phyloP scores from a whole-genome alignment of 164 flowering plant species.

The Stephania yunnanensis region DNA sequence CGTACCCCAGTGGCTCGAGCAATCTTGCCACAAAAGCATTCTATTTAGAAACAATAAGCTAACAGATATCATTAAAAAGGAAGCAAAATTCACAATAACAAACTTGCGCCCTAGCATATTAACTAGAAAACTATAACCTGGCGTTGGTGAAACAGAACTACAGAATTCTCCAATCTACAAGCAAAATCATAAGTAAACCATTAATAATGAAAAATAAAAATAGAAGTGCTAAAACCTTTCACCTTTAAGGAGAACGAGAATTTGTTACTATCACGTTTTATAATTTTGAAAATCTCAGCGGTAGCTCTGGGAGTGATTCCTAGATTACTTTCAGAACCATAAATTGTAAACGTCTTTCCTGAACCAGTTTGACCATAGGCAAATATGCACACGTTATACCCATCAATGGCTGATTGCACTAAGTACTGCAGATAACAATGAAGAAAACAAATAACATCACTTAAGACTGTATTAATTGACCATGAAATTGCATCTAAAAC shows the following conservation, averaged over 20 bases:
- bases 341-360: constrained; percentile 95
- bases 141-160: not conserved
- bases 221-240: not conserved
- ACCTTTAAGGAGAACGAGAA: constrained; percentile 91
- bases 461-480: too few species aligned
- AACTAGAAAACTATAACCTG: not conserved
- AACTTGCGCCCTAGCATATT: not conserved
- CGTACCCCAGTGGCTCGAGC: too few species aligned
- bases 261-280: constrained; percentile 73
- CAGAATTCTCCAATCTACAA: not conserved
- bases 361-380: constrained; percentile 99
- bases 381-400: constrained; percentile 94
- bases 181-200: not conserved
- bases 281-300: constrained; percentile 71
- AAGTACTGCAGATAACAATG: constrained; percentile 56
- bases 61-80: not conserved
- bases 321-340: constrained; percentile 78
- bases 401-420: constrained; percentile 98
- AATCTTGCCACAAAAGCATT: too few species aligned
- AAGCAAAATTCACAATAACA: not conserved
- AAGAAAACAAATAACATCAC: not conserved
- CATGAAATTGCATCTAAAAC: not conserved
- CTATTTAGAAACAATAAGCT: not conserved
- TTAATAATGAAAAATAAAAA: not conserved
- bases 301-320: constrained; percentile 93